Base-by-base conservation (phyloP, 2,329 filamentous ascomycete genomes). In the Claviceps sorghi region DNA sequence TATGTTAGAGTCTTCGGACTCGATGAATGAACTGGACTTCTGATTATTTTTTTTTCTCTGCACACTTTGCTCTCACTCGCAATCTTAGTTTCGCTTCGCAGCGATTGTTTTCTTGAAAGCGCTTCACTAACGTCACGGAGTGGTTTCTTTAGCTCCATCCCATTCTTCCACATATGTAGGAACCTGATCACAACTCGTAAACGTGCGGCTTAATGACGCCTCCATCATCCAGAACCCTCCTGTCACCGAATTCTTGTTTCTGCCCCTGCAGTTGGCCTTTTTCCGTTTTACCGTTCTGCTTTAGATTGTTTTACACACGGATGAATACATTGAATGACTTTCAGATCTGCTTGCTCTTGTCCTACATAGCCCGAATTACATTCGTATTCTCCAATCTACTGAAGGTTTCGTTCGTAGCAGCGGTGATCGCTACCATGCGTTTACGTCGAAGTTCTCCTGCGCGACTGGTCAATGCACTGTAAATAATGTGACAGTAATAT, bases 371-470 rank as follows among this genome's bases (percentile, higher is more conserved):
- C 57, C 52, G 53, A 56, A 42, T 42, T 51, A 15, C 47, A 50
- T 42, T 49, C 47, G 13, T 7, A 30, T 50, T 17, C 17, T 21
- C 34, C 44, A 15, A 5, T 44, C 21, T 19, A 26, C 13, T 7
- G 4, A 36, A 32, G 3, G 7, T 22, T 30, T 8, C 2, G 22
- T n/a, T n/a, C 10, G 17, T 15, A 9, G 19, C 21, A 22, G 40
- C 29, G 15, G 4, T n/a, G 11, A 34, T 7, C 13, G 53, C 70
- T 82, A 95, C 88, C 89, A 95, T 48, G 88, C 88, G 61, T 80
- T 80, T 53, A 94, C 86, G 62, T 97, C 91, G 61, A 96, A 97
- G 65, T 95, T 95, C 70, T 97, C 91, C 82, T 90, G 56, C 40
- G 44, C 17, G n/a, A 38, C 58, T 10, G 53, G 61, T 74, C 62